Base-by-base conservation (phyloP, 495 filamentous ascomycete genomes). In the Lasiosphaeria ovina region DNA sequence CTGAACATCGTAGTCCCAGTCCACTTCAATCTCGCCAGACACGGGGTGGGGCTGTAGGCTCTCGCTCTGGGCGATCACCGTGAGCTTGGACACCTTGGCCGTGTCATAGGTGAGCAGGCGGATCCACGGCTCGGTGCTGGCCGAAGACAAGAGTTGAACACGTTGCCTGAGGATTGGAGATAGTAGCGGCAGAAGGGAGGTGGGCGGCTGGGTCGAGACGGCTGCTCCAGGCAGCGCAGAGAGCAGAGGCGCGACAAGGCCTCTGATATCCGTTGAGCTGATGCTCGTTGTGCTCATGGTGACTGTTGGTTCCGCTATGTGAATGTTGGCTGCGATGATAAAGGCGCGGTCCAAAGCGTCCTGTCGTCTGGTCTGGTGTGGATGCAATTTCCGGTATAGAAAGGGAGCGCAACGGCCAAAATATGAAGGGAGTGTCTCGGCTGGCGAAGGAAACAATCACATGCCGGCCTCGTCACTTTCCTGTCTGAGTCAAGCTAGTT, bases 121-220 rank as follows among this genome's bases (percentile, higher is more conserved):
- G 8, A 97, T 85, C 94, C 94, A 98, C 61, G 90, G 89, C 17
- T 93, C 89, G 1, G 80, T 76, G 54, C 83, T 77, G 32, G 87
- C 83, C 1, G 80, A 73, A 44, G 86, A 84, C 57, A 97, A 80
- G 58, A 94, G 82, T 65, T 92, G 85, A 7, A 97, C 83, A 47
- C 94, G 84, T 69, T 97, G 93, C 54, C 93, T 89, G 3, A 98
- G 85, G 50, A 97, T 94, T 6, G 94, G 93, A 4, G 94, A 90
- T 48, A 98, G 85, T 36, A 93, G 81, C 35, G 90, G 89, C 4
- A 96, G 81, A 10, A 97, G 79, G 42, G 86, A 87, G 40, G 87
- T 85, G 12, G 93, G 85, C 6, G 93, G 91, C 57, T 84, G 78
- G 51, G 87, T 82, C 40, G 93, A 93, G 57, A 88, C 82, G 65